These are phyloP conservation scores for Aphanomyces stellatus DNA, from an alignment of 352 stramenopile species.

Conservation along the genomic window DNA sequence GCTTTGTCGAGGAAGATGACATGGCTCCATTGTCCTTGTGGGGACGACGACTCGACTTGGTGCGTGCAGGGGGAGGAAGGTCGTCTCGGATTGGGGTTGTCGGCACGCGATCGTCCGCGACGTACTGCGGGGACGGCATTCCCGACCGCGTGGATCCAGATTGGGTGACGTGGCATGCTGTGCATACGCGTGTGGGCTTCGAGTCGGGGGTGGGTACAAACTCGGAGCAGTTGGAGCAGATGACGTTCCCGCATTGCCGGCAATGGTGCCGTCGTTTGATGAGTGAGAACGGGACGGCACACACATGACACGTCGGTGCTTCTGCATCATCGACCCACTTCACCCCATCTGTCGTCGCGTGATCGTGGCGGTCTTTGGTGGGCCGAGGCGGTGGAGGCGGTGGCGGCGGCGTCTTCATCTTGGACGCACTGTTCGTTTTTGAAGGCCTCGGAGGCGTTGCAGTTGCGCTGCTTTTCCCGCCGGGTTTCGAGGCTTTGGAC, in stretches of 20 bases:
- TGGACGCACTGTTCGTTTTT: too few species aligned
- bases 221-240: constrained; percentile 5
- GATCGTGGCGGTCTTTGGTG: neutral
- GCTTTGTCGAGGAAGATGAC: neutral
- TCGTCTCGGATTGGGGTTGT: too few species aligned
- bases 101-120: too few species aligned
- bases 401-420: neutral
- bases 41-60: neutral
- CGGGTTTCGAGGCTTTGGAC: neutral
- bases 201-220: neutral
- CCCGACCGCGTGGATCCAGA: neutral
- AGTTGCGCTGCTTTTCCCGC: too few species aligned
- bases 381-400: neutral
- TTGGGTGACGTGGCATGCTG: neutral
- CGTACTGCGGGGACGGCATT: too few species aligned
- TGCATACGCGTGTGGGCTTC: constrained; percentile 4
- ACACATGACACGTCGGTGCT: constrained; percentile 61
- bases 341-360: neutral
- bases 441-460: too few species aligned
- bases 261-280: constrained; percentile 77
- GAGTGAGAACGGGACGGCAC: constrained; percentile 43
- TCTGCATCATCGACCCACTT: constrained; percentile 22
- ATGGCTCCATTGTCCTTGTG: neutral
- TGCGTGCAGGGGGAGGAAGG: too few species aligned
- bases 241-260: constrained; percentile 56